Evolutionary conservation across 1,284 basidiomycete species (phyloP).

Genomic region (Phellopilus nigrolimitatus): DNA sequence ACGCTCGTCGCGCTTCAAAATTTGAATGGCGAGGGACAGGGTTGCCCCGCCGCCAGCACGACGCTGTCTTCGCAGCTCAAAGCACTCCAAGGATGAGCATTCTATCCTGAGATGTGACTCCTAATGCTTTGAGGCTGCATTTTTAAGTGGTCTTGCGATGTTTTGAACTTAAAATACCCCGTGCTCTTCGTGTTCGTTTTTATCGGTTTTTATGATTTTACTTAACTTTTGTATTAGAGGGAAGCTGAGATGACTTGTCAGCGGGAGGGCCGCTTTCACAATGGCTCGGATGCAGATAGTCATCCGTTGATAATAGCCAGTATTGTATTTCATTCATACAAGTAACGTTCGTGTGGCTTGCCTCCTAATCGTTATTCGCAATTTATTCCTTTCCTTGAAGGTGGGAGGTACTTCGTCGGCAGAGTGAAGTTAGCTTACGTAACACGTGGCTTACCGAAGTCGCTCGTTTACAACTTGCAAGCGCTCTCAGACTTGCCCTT

Average conservation of each 20-base stretch:
- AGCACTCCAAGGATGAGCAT: slow-evolving; percentile 25
- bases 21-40: slow-evolving; percentile 35
- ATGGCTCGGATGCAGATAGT: background rate
- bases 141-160: background rate
- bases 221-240: too few relatives aligned
- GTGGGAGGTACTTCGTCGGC: too few relatives aligned
- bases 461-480: too few relatives aligned
- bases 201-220: background rate
- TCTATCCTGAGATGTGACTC: background rate
- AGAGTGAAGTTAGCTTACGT: too few relatives aligned
- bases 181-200: background rate
- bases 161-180: background rate
- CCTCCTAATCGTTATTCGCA: background rate
- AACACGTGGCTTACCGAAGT: too few relatives aligned
- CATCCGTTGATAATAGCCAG: background rate
- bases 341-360: background rate
- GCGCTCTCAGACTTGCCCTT: too few relatives aligned
- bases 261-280: too few relatives aligned
- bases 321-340: background rate
- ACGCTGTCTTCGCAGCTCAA: slow-evolving; percentile 33
- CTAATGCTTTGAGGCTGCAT: background rate
- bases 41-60: slow-evolving; percentile 37
- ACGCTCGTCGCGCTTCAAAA: slow-evolving; percentile 34
- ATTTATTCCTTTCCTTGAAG: background rate
- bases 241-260: too few relatives aligned